Percentiles rank a stretch among this genome's conserved stretches.
phyloP scores from a whole-genome alignment of 2,329 filamentous ascomycete species.

The Alternaria incomplexa region DNA sequence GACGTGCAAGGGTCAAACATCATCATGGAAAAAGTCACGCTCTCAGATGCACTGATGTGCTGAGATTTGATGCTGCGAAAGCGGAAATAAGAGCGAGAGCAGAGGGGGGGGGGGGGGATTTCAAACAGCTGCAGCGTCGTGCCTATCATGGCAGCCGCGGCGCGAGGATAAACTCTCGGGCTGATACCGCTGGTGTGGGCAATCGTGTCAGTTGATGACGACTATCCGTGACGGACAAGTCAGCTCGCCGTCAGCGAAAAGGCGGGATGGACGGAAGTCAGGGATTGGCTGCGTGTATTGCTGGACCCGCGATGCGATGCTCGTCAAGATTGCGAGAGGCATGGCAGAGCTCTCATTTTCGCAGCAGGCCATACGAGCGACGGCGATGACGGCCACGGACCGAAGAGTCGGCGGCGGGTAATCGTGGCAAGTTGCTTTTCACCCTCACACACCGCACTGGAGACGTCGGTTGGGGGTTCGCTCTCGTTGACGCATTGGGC shows the following conservation, averaged over 20 bases:
- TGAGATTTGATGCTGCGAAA: slow-evolving; percentile 1
- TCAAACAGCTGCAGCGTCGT: slow-evolving; percentile 4
- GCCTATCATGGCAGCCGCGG: slow-evolving; percentile 8
- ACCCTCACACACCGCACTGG: slow-evolving; percentile 23
- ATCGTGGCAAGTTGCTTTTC: slow-evolving; percentile 23
- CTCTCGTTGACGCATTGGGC: slow-evolving; percentile 31
- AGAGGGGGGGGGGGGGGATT: slow-evolving; percentile 2
- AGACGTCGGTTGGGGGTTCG: slow-evolving; percentile 25
- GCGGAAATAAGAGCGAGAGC: slow-evolving; percentile 18
- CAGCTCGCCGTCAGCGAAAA: slow-evolving; percentile 10
- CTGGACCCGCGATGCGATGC: not conserved
- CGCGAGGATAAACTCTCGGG: slow-evolving; percentile 2
- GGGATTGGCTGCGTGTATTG: not conserved
- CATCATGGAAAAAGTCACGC: slow-evolving; percentile 3
- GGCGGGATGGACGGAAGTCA: slow-evolving; percentile 5
- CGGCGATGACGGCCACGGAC: not conserved
- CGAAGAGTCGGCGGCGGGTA: slow-evolving; percentile 7
- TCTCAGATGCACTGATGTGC: not conserved
- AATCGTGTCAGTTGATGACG: slow-evolving; percentile 22
- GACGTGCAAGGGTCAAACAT: slow-evolving; percentile 1
- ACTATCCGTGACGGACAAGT: slow-evolving; percentile 13
- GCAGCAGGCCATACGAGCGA: not conserved
- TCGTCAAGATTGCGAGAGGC: not conserved
- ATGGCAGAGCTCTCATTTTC: not conserved
- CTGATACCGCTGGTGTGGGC: slow-evolving; percentile 8